Conservation (phyloP, 1,139 yeast genomes). For the Kurtzmaniella quercitrusa region DNA sequence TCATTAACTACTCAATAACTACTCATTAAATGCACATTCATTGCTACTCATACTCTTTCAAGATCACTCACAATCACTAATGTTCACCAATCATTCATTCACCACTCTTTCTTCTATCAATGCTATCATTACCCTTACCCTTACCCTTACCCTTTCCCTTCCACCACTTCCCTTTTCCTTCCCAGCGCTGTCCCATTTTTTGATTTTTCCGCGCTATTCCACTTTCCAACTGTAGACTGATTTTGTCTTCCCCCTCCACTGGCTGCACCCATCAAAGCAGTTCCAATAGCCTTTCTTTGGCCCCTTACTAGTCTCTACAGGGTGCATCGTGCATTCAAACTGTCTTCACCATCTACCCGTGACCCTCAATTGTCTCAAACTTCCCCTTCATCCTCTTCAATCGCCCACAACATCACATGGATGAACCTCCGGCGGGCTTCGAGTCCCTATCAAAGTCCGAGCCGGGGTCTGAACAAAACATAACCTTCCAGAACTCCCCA, state of each 20-base stretch:
- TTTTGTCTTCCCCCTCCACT: neutral
- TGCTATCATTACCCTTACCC: no score
- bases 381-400: neutral
- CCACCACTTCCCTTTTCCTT: neutral
- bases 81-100: no score
- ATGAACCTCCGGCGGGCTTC: constrained; percentile 34
- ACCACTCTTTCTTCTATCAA: no score
- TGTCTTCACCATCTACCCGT: no score
- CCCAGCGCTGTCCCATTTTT: neutral
- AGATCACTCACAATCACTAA: no score
- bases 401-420: constrained; percentile 19
- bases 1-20: no score
- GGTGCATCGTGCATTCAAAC: neutral
- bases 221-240: neutral
- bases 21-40: no score
- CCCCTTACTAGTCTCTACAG: neutral
- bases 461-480: constrained; percentile 7
- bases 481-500: neutral
- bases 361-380: neutral
- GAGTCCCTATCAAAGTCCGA: constrained; percentile 25
- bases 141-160: no score
- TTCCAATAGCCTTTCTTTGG: neutral
- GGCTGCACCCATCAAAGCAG: neutral
- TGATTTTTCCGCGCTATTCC: neutral
- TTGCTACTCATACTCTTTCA: no score